Base-by-base conservation (phyloP, 192 early-diverging fungal species). In the Entomortierella beljakovae region DNA sequence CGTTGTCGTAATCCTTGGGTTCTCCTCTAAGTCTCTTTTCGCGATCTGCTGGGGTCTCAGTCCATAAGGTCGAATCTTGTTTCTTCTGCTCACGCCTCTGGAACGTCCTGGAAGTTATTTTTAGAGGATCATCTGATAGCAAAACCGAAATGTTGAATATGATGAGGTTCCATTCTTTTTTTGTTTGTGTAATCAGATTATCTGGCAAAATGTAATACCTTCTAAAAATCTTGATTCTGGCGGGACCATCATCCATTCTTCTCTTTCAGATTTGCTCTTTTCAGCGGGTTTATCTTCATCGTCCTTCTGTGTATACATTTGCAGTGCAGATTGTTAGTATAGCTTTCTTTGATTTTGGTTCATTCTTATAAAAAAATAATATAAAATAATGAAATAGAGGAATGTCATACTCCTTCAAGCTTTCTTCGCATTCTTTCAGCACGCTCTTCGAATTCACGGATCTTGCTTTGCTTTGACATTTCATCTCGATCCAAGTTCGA, bases 201-300 rank as follows among this genome's bases (percentile, higher is more conserved):
- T 57, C 50, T 37, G 34, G 23, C 7, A 15, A 11, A n/a, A 28
- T 38, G n/a, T 51, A 22, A 40, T 70, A 70, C 75, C 70, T 37
- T 60, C 80, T 23, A 83, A 48, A 33, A 84, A 34, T 35, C 71
- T 65, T 20, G 84, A 70, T 57, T 89, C 81, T 35, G 88, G 88
- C 38, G 88, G 88, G 6, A 89, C 86, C 46, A 86, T 64, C 88
- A 89, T 89, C 88, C 88, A 89, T 33, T 89, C 88, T 33, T 83
- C 88, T 66, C 88, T 72, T 65, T 80, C 15, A 40, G 62, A 49
- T 34, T 61, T 67, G 16, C 67, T 57, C 57, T 71, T 72, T 42
- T 23, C 31, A 15, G 29, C 6, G 6, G 49, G 23, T 59, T 37
- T 35, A 29, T 2, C 37, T 5, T 50, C 48, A 6, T 25, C 49